These are phyloP conservation scores for Trichocladium uniseriatum DNA, from an alignment of 495 filamentous ascomycete genomes.

Conservation along the genomic window DNA sequence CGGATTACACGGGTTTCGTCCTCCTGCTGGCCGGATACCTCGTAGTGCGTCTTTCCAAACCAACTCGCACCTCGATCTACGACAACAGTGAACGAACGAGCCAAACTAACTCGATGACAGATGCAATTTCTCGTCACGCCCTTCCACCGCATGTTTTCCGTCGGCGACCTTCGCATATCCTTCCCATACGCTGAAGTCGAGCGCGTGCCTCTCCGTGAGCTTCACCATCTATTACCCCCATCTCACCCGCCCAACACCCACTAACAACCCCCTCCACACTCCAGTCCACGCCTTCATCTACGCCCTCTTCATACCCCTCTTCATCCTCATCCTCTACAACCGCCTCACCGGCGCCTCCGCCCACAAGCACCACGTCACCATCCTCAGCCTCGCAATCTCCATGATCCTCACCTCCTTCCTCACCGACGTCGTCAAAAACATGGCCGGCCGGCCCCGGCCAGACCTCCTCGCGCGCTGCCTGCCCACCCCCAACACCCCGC, in stretches of 20 bases:
- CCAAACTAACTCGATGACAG: constrained; percentile 36
- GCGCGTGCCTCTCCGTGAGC: constrained; percentile 68
- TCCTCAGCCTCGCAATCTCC: constrained; percentile 70
- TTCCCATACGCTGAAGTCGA: constrained; percentile 81
- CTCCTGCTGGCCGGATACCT: constrained; percentile 58
- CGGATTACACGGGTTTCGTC: constrained; percentile 75
- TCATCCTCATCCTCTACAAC: constrained; percentile 57
- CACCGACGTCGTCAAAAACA: constrained; percentile 88
- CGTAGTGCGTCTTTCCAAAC: constrained; percentile 39
- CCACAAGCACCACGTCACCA: constrained; percentile 79
- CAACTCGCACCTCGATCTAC: too few relatives aligned
- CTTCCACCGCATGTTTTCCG: constrained; percentile 78
- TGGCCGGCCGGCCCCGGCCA: constrained; percentile 79
- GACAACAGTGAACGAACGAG: too few relatives aligned
- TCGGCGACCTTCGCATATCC: constrained; percentile 74
- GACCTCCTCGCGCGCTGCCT: constrained; percentile 86
- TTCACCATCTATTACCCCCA: too few relatives aligned
- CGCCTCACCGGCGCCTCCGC: constrained; percentile 46
- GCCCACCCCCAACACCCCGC: constrained; percentile 54
- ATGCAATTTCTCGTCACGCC: constrained; percentile 66
- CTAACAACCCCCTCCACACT: constrained; percentile 7
- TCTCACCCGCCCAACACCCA: background rate
- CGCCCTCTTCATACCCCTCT: constrained; percentile 59
- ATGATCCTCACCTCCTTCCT: constrained; percentile 71
- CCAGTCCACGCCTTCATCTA: constrained; percentile 67